Percentiles rank a stretch among this genome's conserved stretches.
Conservation (phyloP, 2,329 filamentous ascomycete species). For the Alternaria panax region DNA sequence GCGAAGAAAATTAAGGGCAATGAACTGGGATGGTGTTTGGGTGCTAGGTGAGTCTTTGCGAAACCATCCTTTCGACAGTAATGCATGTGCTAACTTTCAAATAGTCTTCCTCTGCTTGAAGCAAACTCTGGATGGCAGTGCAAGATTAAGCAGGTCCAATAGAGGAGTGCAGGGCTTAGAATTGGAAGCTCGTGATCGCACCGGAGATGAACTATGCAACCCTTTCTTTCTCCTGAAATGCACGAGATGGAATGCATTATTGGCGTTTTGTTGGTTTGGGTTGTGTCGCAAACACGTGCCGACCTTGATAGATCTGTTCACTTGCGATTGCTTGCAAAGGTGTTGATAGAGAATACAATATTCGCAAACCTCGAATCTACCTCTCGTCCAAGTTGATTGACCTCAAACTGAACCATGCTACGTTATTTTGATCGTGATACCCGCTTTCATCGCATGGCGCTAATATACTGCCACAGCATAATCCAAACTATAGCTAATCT, state of each 20-base stretch:
- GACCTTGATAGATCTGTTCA: neutral
- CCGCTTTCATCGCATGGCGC: no score
- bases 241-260: neutral
- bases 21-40: conserved; percentile 96
- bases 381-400: no score
- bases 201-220: no score
- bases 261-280: neutral
- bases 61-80: no score
- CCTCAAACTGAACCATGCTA: no score
- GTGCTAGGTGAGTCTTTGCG: conserved; percentile 75
- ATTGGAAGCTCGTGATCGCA: rapidly evolving
- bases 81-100: conserved; percentile 51
- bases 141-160: conserved; percentile 74
- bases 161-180: neutral
- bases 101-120: conserved; percentile 81
- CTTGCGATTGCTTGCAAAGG: neutral
- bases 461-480: no score
- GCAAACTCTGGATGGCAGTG: conserved; percentile 89
- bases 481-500: no score
- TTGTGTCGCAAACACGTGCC: neutral
- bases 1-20: conserved; percentile 99
- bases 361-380: neutral
- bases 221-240: neutral
- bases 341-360: neutral
- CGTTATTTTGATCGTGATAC: no score